These are phyloP conservation scores for Cicer chorassanicum DNA, from an alignment of 306 rosid genomes.

Conservation along the genomic window DNA sequence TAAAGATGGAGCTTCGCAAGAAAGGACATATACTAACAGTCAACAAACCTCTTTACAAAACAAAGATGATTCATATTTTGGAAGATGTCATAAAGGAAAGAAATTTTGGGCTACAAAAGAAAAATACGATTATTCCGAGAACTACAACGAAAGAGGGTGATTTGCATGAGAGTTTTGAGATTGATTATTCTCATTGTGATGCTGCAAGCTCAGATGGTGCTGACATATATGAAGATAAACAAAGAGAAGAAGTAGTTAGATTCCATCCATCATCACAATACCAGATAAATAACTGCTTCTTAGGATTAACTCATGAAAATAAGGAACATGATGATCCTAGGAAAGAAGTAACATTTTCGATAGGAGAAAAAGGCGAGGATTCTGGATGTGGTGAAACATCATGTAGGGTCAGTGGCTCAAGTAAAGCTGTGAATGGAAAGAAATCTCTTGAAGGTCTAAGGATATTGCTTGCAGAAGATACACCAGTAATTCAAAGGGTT, in stretches of 20 bases:
- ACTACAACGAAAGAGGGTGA: slow-evolving; percentile 59
- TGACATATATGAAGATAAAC: slow-evolving; percentile 58
- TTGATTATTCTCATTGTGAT: slow-evolving; percentile 78
- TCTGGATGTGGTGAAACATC: slow-evolving; percentile 42
- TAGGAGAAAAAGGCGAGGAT: slow-evolving; percentile 45
- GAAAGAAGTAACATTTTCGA: slow-evolving; percentile 41
- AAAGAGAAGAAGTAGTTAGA: slow-evolving; percentile 44
- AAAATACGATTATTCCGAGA: slow-evolving; percentile 48
- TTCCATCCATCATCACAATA: slow-evolving; percentile 49
- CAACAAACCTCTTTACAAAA: slow-evolving; percentile 84
- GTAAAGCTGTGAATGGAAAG: slow-evolving; percentile 50
- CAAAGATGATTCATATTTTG: slow-evolving; percentile 81
- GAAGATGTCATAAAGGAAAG: slow-evolving; percentile 74
- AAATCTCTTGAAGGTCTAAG: slow-evolving; percentile 85
- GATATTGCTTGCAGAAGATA: slow-evolving; percentile 92
- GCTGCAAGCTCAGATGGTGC: slow-evolving; percentile 81
- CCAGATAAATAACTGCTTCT: slow-evolving; percentile 56
- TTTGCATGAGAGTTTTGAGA: slow-evolving; percentile 76
- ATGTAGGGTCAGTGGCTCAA: slow-evolving; percentile 43
- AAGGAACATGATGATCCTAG: slow-evolving; percentile 49
- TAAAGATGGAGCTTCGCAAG: slow-evolving; percentile 86
- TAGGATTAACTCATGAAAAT: slow-evolving; percentile 55
- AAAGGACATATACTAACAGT: slow-evolving; percentile 69
- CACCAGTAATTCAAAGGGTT: slow-evolving; percentile 89
- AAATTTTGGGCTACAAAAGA: slow-evolving; percentile 65